These are phyloP conservation scores for Elongisporangium undulatum DNA, from an alignment of 352 stramenopile genomes.

Conservation along the genomic window DNA sequence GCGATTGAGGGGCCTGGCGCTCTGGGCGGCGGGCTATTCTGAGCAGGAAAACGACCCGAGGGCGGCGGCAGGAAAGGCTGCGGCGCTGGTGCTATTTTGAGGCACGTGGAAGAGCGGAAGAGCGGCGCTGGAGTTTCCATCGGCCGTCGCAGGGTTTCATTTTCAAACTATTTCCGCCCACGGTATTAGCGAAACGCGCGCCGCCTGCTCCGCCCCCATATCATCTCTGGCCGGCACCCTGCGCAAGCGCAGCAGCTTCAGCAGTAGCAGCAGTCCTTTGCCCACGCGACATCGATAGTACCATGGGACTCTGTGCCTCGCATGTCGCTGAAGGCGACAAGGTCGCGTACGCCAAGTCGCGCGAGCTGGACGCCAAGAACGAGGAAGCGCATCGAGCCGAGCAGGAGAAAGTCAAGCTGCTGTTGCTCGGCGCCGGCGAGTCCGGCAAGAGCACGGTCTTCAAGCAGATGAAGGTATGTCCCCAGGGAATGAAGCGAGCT, in stretches of 20 bases:
- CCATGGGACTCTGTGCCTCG: slow-evolving; percentile 67
- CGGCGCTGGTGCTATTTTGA: slow-evolving; percentile 13
- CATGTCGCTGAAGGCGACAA: slow-evolving; percentile 58
- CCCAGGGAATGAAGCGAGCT: too few relatives aligned
- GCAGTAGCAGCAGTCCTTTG: slow-evolving; percentile 8
- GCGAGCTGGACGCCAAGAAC: slow-evolving; percentile 75
- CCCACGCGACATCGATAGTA: slow-evolving; percentile 17
- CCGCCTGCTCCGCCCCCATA: slow-evolving; percentile 24
- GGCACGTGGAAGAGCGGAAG: background rate
- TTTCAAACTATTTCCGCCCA: slow-evolving; percentile 49
- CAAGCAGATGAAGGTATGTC: slow-evolving; percentile 90
- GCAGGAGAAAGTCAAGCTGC: slow-evolving; percentile 94
- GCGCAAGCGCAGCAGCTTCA: slow-evolving; percentile 20
- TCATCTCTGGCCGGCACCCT: slow-evolving; percentile 17
- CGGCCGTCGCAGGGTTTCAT: slow-evolving; percentile 45
- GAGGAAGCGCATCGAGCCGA: slow-evolving; percentile 73
- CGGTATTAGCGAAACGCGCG: slow-evolving; percentile 38
- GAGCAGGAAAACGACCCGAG: background rate
- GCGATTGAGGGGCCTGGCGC: too few relatives aligned
- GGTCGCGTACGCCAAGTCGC: slow-evolving; percentile 59
- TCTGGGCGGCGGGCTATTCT: background rate
- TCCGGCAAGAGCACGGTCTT: slow-evolving; percentile 95
- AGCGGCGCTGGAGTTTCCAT: slow-evolving; percentile 8
- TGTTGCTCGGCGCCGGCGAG: slow-evolving; percentile 92
- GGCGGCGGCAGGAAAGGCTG: background rate